phyloP scores from a whole-genome alignment of 1,139 yeast genomes.

The Debaryomyces subglobosus region DNA sequence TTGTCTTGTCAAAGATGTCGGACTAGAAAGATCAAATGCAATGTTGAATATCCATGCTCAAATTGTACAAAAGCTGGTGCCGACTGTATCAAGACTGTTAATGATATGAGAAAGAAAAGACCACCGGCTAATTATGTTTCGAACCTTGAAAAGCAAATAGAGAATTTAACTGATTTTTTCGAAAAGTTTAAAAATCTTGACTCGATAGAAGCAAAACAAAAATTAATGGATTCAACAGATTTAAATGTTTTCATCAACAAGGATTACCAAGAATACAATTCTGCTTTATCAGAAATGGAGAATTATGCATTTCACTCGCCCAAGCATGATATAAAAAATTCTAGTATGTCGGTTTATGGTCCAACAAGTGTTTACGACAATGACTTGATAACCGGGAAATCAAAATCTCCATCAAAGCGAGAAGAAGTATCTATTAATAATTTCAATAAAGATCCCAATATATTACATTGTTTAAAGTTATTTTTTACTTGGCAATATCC shows the following conservation, averaged over 20 bases:
- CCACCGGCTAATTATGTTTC: conserved; percentile 54
- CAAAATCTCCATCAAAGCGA: conserved; percentile 18
- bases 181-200: conserved; percentile 25
- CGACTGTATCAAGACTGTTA: conserved; percentile 52
- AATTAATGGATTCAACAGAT: conserved; percentile 23
- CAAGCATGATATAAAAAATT: conserved; percentile 2
- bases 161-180: conserved; percentile 27
- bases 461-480: conserved; percentile 53
- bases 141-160: conserved; percentile 34
- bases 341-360: conserved; percentile 42
- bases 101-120: conserved; percentile 56
- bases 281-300: background rate
- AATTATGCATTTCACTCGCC: background rate
- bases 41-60: conserved; percentile 52
- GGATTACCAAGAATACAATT: conserved; percentile 4
- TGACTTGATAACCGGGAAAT: conserved; percentile 27
- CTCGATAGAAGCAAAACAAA: conserved; percentile 24
- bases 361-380: conserved; percentile 55
- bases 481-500: conserved; percentile 71
- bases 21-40: conserved; percentile 56
- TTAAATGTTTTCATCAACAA: conserved; percentile 18
- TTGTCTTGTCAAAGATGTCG: conserved; percentile 54
- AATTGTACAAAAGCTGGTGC: conserved; percentile 48
- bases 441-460: conserved; percentile 43
- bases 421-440: conserved; percentile 30